Conservation (phyloP, 345 rosid genomes). For the Eucalyptus cladocalyx region DNA sequence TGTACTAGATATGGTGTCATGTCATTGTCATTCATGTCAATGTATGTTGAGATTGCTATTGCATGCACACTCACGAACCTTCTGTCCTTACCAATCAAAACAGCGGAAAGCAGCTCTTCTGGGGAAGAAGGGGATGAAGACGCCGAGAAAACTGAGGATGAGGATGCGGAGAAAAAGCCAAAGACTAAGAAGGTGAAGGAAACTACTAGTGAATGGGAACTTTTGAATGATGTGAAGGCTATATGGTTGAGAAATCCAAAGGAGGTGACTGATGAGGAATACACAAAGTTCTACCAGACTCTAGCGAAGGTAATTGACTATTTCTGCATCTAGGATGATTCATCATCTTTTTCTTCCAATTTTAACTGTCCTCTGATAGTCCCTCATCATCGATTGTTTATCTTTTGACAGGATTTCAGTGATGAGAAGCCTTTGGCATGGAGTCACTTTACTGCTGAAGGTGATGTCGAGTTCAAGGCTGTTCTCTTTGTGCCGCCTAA, state of each 20-base stretch:
- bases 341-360: background rate
- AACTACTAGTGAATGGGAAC: constrained; percentile 84
- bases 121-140: constrained; percentile 58
- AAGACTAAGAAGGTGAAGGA: constrained; percentile 80
- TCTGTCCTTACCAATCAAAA: background rate
- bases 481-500: constrained; percentile 90
- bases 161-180: constrained; percentile 61
- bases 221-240: constrained; percentile 91
- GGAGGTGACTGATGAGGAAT: constrained; percentile 93
- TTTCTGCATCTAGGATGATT: background rate
- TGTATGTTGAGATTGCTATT: background rate
- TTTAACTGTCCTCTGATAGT: background rate
- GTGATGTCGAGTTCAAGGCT: constrained; percentile 96
- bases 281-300: constrained; percentile 79
- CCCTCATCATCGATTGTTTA: background rate
- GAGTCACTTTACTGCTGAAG: constrained; percentile 96
- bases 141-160: constrained; percentile 57
- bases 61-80: background rate
- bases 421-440: constrained; percentile 83
- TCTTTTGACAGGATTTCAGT: constrained; percentile 52
- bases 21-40: background rate
- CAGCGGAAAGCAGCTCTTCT: constrained; percentile 43
- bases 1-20: background rate
- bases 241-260: constrained; percentile 95
- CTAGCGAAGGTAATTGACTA: constrained; percentile 57